These are phyloP conservation scores for Trametes sanguinea DNA, from an alignment of 768 basidiomycete genomes.

Conservation along the genomic window DNA sequence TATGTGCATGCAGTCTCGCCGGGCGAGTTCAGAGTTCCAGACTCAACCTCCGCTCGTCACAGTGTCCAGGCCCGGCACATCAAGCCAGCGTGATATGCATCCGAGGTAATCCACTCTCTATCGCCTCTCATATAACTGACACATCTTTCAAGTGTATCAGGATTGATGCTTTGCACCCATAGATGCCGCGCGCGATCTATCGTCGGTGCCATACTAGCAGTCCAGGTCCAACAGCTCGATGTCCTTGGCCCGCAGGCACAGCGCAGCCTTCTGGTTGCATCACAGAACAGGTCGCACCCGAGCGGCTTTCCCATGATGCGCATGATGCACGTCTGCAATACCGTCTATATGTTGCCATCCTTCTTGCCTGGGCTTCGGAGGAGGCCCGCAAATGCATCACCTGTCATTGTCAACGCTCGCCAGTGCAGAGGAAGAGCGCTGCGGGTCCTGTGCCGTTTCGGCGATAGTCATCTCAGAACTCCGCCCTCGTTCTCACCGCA, in stretches of 20 bases:
- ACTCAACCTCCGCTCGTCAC: too few relatives aligned
- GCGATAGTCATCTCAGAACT: background rate
- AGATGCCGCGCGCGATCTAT: background rate
- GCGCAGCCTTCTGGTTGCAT: background rate
- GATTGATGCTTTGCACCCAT: background rate
- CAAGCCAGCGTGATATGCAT: too few relatives aligned
- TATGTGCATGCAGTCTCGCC: too few relatives aligned
- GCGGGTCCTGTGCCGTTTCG: background rate
- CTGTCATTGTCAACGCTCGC: background rate
- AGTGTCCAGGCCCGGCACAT: too few relatives aligned
- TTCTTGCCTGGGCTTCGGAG: background rate
- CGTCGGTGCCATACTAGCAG: background rate
- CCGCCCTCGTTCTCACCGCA: background rate
- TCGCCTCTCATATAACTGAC: background rate
- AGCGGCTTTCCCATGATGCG: background rate
- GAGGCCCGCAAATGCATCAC: background rate
- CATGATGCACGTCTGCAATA: background rate
- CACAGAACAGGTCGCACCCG: background rate
- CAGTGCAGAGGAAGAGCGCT: background rate
- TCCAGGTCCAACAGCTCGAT: too few relatives aligned
- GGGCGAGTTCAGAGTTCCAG: too few relatives aligned
- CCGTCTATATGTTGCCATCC: too few relatives aligned
- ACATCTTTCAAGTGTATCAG: background rate
- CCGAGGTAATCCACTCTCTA: background rate
- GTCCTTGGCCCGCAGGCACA: slow-evolving; percentile 8